These are phyloP conservation scores for Candida ovalis DNA, from an alignment of 805 yeast genomes.

Conservation along the genomic window DNA sequence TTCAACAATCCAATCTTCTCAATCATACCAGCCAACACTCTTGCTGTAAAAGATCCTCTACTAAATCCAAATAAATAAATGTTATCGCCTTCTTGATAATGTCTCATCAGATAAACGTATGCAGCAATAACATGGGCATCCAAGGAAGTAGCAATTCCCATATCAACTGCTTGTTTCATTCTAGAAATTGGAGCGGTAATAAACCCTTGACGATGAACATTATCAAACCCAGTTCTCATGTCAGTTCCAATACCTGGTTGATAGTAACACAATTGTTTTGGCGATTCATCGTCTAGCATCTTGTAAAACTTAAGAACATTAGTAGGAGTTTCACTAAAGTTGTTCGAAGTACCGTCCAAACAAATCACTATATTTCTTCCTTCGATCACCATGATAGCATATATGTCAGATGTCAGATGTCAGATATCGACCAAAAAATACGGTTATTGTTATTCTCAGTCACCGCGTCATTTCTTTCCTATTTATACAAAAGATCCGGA, in stretches of 20 bases:
- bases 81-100: slow-evolving; percentile 46
- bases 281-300: too few relatives aligned
- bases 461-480: too few relatives aligned
- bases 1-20: slow-evolving; percentile 59
- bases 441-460: too few relatives aligned
- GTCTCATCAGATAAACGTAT: slow-evolving; percentile 47
- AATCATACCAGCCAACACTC: slow-evolving; percentile 63
- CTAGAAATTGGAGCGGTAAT: slow-evolving; percentile 9
- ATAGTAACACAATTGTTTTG: too few relatives aligned
- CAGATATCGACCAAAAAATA: too few relatives aligned
- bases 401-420: too few relatives aligned
- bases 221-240: slow-evolving; percentile 38
- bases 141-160: slow-evolving; percentile 47
- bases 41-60: slow-evolving; percentile 64
- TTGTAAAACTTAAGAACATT: too few relatives aligned
- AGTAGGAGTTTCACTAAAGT: too few relatives aligned
- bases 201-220: slow-evolving; percentile 21
- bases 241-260: slow-evolving; percentile 63
- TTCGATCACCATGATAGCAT: too few relatives aligned
- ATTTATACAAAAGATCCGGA: too few relatives aligned
- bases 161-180: slow-evolving; percentile 16
- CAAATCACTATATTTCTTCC: too few relatives aligned
- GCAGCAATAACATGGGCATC: slow-evolving; percentile 57
- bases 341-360: too few relatives aligned
- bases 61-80: slow-evolving; percentile 56